These are phyloP conservation scores for Globisporangium heterothallicum DNA, from an alignment of 352 stramenopile species.

Conservation along the genomic window DNA sequence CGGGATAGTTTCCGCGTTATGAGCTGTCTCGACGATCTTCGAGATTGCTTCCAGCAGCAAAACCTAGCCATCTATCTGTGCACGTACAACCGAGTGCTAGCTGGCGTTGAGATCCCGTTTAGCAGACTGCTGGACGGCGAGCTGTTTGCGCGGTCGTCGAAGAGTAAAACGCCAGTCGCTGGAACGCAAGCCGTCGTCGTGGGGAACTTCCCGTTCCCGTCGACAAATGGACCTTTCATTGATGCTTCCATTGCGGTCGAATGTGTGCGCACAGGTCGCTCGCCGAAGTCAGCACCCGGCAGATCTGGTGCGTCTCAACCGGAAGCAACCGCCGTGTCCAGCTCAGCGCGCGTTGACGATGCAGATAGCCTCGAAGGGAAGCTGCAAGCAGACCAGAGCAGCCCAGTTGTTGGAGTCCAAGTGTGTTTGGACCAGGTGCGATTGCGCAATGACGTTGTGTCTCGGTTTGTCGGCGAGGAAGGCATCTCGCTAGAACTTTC, in stretches of 20 bases:
- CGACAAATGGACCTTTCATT: slow-evolving; percentile 25
- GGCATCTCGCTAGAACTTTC: slow-evolving; percentile 31
- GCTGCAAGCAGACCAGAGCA: not conserved
- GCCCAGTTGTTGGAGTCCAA: not conserved
- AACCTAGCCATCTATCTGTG: slow-evolving; percentile 62
- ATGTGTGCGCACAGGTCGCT: slow-evolving; percentile 10
- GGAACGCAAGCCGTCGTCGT: slow-evolving; percentile 16
- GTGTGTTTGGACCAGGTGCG: slow-evolving; percentile 32
- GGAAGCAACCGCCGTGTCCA: not conserved
- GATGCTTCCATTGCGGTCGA: slow-evolving; percentile 28
- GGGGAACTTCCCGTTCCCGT: slow-evolving; percentile 40
- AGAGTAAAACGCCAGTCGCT: slow-evolving; percentile 1
- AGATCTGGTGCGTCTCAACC: not conserved
- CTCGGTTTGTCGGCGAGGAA: slow-evolving; percentile 27
- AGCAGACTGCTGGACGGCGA: slow-evolving; percentile 22
- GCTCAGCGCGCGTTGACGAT: not conserved
- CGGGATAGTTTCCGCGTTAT: slow-evolving; percentile 67
- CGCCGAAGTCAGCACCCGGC: not conserved
- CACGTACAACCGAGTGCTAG: slow-evolving; percentile 56
- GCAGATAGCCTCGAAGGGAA: not conserved
- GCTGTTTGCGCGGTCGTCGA: slow-evolving; percentile 4
- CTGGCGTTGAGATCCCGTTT: slow-evolving; percentile 52
- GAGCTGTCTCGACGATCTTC: slow-evolving; percentile 44
- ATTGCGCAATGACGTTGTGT: slow-evolving; percentile 20
- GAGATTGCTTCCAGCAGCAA: slow-evolving; percentile 28